Conservation (phyloP, 1,139 yeast species). For the Yueomyces sp. region DNA sequence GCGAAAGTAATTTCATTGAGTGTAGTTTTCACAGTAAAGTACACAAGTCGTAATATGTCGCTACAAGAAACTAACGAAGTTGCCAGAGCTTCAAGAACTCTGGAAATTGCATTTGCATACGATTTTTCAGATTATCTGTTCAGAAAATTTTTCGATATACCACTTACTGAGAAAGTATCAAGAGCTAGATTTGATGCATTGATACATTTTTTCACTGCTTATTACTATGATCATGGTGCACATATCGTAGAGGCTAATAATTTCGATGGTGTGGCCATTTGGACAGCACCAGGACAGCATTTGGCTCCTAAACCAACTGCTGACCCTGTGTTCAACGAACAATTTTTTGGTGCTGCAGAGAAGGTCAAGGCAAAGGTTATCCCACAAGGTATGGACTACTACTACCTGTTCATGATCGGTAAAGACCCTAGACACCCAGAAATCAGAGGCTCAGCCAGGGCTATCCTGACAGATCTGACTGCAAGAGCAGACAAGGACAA, state of each 20-base stretch:
- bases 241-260: slow-evolving; percentile 21
- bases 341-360: slow-evolving; percentile 15
- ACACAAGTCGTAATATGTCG: neutral
- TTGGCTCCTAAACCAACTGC: slow-evolving; percentile 15
- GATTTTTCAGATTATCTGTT: slow-evolving; percentile 17
- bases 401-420: slow-evolving; percentile 22
- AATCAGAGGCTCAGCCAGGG: slow-evolving; percentile 21
- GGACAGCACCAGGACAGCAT: slow-evolving; percentile 16
- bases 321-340: slow-evolving; percentile 18
- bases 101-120: slow-evolving; percentile 19
- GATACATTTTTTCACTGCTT: slow-evolving; percentile 12
- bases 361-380: slow-evolving; percentile 12
- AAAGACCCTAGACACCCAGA: slow-evolving; percentile 16
- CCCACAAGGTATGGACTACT: slow-evolving; percentile 17
- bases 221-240: slow-evolving; percentile 19
- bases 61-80: slow-evolving; percentile 10
- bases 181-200: slow-evolving; percentile 14
- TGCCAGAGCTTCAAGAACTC: slow-evolving; percentile 13
- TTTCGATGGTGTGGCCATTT: slow-evolving; percentile 23
- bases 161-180: slow-evolving; percentile 12
- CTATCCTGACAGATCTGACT: slow-evolving; percentile 20
- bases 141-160: slow-evolving; percentile 19
- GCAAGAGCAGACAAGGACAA: slow-evolving; percentile 21
- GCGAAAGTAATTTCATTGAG: too few species aligned
- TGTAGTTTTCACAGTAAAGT: too few species aligned